Percentiles rank a stretch among this genome's conserved stretches.
Evolutionary conservation across 73 alveolate genomes (phyloP).

Genomic region (Breviolum minutum): DNA sequence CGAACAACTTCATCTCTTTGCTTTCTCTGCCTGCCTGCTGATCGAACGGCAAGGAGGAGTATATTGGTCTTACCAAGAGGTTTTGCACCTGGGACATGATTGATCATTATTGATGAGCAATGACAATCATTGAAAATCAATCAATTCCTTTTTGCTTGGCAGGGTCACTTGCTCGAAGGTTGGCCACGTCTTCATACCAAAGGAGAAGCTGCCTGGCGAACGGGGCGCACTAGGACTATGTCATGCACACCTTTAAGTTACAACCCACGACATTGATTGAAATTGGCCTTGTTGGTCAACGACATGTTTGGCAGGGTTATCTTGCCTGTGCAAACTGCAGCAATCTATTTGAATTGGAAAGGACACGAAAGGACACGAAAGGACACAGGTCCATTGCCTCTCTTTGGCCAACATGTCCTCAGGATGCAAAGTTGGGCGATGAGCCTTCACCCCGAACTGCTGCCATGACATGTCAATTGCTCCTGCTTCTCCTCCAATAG

Average conservation of each 20-base stretch:
- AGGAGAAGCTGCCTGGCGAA: background rate
- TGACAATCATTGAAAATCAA: slow-evolving; percentile 50
- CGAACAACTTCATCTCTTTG: background rate
- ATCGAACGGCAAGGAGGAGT: slow-evolving; percentile 98
- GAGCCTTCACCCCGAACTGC: background rate
- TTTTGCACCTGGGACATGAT: slow-evolving; percentile 86
- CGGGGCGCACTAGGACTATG: background rate
- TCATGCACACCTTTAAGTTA: background rate
- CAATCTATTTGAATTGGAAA: background rate
- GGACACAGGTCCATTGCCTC: slow-evolving; percentile 12
- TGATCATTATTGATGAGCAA: background rate
- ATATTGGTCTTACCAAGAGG: slow-evolving; percentile 97
- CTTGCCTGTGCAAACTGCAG: slow-evolving; percentile 39
- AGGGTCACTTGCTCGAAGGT: slow-evolving; percentile 28
- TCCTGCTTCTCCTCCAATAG: slow-evolving; percentile 97
- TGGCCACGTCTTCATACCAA: slow-evolving; percentile 19
- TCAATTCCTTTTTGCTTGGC: background rate
- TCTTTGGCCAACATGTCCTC: slow-evolving; percentile 48
- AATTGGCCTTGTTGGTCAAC: background rate
- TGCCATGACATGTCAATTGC: background rate
- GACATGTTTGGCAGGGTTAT: slow-evolving; percentile 26
- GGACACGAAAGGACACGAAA: background rate
- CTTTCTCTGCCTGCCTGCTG: slow-evolving; percentile 96
- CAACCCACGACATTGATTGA: background rate
- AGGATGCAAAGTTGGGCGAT: background rate